Evolutionary conservation across 2,329 filamentous ascomycete genomes (phyloP), one percentile per base, ranked within the genome.

Genomic region (Karstenula rhodostoma): DNA sequence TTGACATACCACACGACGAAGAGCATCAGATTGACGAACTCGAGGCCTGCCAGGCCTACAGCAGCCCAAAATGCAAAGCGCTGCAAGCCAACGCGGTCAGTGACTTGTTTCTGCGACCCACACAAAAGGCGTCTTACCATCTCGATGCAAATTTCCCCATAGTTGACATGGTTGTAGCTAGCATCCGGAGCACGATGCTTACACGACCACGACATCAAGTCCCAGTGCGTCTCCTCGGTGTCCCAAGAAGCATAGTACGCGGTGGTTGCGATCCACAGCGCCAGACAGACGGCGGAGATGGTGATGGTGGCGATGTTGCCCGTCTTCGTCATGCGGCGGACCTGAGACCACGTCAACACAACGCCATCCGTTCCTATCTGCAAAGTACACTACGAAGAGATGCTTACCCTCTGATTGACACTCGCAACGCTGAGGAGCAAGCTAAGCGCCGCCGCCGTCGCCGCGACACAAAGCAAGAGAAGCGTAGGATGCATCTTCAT

Each of bases 171-270:
- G 13, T 65, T 50, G 25, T 67, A 68, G 17, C 60, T 59, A 23
- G 59, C 62, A 15, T 61, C 48, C 1, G 58, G 43, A 10, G 46
- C 32, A 22, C 49, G 53, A 56, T 68, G 65, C 4, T 56, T 63
- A 54, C 67, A 69, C 23, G 64, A 60, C 65, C 65, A 69, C 7
- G 67, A 69, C 60, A 69, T 56, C 25, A 69, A 33, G 49, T 69
- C 67, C 59, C 64, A 69, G n/a, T 64, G 63, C 4, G 67, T 66
- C 56, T 69, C 59, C 10, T 51, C 59, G 1, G 60, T 65, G 35
- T 69, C 67, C 63, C 65, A 69, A 2, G 67, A 64, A n/a, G 58
- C 65, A 44, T 67, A 69, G 37, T 67, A 69, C 27, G 46, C 61
- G 5, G 62, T 67, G n/a, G 66, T 63, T 1, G 54, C 57, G 1